Evolutionary conservation across 805 yeast genomes (phyloP).

Genomic region (Wickerhamomyces ciferrii): DNA sequence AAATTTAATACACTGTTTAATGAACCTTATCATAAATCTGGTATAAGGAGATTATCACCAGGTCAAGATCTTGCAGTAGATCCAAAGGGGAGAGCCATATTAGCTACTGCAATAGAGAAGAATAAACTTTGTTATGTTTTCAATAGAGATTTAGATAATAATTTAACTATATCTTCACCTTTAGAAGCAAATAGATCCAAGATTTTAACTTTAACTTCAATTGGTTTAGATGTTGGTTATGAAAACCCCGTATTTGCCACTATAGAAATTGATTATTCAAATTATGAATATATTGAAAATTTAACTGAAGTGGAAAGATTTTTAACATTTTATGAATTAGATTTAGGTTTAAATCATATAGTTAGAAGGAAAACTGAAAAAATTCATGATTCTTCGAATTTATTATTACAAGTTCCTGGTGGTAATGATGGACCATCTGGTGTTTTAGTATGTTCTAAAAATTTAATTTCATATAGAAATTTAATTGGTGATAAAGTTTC

Average conservation of each 20-base stretch:
- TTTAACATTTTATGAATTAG: conserved; percentile 73
- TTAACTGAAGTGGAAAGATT: conserved; percentile 22
- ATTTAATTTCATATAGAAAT: conserved; percentile 46
- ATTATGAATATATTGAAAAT: conserved; percentile 24
- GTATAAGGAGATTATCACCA: conserved; percentile 70
- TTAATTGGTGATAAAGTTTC: conserved; percentile 29
- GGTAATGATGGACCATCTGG: conserved; percentile 70
- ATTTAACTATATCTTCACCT: conserved; percentile 60
- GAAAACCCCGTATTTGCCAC: conserved; percentile 86
- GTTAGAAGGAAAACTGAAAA: conserved; percentile 42
- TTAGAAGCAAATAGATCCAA: conserved; percentile 56
- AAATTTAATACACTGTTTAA: conserved; percentile 40
- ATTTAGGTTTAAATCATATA: conserved; percentile 79
- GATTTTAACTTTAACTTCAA: conserved; percentile 44
- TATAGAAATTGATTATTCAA: conserved; percentile 56
- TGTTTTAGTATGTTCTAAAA: conserved; percentile 56
- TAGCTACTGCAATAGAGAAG: conserved; percentile 69
- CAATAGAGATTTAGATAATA: conserved; percentile 40
- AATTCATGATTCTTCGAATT: conserved; percentile 37
- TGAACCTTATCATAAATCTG: conserved; percentile 71
- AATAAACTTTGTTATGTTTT: conserved; percentile 68
- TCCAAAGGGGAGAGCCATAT: conserved; percentile 62
- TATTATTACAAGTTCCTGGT: conserved; percentile 66
- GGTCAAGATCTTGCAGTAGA: conserved; percentile 71
- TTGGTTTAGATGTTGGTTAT: conserved; percentile 68